Evolutionary conservation across 768 basidiomycete species (phyloP), one percentile per base, ranked within the genome.

Genomic region (Russula griseocarnosa): DNA sequence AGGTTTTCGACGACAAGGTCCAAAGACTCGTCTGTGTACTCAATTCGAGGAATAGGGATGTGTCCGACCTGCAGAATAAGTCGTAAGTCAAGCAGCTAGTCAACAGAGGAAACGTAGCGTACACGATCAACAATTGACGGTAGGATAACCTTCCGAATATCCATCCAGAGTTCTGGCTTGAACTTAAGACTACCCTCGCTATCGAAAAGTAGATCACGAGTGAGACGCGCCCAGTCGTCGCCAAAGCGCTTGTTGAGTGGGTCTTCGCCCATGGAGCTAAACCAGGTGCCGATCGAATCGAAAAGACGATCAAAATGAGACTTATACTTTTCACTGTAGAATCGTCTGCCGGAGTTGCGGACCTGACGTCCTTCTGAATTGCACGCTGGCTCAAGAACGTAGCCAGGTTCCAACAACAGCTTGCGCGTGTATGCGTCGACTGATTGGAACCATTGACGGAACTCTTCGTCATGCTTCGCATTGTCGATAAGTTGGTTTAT

Each of bases 1-100:
- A 98, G 82, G 74, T 96, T 98, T 80, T 98, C 96, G 66, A 98
- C 85, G 62, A 96, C 91, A 50, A 97, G 82, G 69, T 97, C 95
- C 65, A 95, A 76, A 7, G 80, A 72, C 57, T 92, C 87, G 74
- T 96, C 93, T 40, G 89, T 88, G 77, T 97, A 98, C 75, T 97
- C 95, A 72, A 94, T 85, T 40, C 94, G 87, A 0, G 96, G 96
- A 67, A 98, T 95, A 8, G 94, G 94, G 60, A 95, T 72, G 70
- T 92, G 88, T 24, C 87, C 88, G 55, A 88, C 79, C 84, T 90
- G 30, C 3, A 28, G 13, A 32, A 55, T 6, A 20, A 22, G 30
- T 53, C 24, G 50, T 6, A 20, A 22, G 30, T 53, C 24, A 51
- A 14, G 7, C 8, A 34, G 11, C 13, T 28, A n/a, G 47, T 46